Percentiles rank a stretch among this genome's conserved stretches.
These are phyloP conservation scores for Lichina pygmaea DNA, from an alignment of 495 filamentous ascomycete genomes.

Conservation along the genomic window DNA sequence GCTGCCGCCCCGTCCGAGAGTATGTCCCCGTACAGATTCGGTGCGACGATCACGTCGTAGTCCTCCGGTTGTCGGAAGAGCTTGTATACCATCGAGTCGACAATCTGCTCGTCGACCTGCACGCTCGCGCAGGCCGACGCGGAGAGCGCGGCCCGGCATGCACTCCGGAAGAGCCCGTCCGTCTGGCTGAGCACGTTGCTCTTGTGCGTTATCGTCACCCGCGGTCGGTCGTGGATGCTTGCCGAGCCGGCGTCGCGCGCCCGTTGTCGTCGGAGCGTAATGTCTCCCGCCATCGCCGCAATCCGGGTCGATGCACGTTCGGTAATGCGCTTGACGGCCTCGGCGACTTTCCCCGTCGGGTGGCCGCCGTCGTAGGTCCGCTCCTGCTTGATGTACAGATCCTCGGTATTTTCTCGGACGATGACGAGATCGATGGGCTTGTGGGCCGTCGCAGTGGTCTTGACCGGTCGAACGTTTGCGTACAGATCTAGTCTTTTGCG, in stretches of 20 bases:
- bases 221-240: constrained; percentile 34
- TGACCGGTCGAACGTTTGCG: constrained; percentile 93
- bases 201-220: constrained; percentile 96
- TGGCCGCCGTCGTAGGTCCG: constrained; percentile 42
- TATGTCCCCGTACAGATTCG: constrained; percentile 95
- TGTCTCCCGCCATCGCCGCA: constrained; percentile 78
- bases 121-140: constrained; percentile 31
- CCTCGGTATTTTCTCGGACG: constrained; percentile 95
- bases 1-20: constrained; percentile 88
- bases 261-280: constrained; percentile 64
- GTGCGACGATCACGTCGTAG: constrained; percentile 96
- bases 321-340: constrained; percentile 92
- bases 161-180: constrained; percentile 80
- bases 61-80: constrained; percentile 79
- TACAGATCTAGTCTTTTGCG: constrained; percentile 88
- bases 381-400: constrained; percentile 97
- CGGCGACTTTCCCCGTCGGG: constrained; percentile 54
- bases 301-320: constrained; percentile 61
- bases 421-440: constrained; percentile 83
- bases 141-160: constrained; percentile 41
- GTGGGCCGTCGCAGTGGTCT: constrained; percentile 35
- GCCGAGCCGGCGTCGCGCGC: constrained; percentile 27
- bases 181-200: constrained; percentile 92
- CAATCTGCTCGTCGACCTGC: constrained; percentile 84
- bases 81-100: constrained; percentile 98